Evolutionary conservation across 163 green algal genomes (phyloP).

Genomic region (Volvox carteri): DNA sequence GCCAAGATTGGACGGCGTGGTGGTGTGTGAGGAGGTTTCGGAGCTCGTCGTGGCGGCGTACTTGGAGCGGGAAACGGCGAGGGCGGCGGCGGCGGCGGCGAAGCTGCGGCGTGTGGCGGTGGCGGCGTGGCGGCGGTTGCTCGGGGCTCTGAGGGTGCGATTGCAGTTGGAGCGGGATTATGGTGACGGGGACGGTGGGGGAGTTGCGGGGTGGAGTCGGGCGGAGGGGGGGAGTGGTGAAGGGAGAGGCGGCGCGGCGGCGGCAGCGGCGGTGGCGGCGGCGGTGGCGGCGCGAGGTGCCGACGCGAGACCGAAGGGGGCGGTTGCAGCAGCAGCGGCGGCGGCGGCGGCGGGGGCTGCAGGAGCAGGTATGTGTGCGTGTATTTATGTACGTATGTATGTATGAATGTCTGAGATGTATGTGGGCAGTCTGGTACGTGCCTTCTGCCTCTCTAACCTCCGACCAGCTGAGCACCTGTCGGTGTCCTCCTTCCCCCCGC

Average conservation of each 20-base stretch:
- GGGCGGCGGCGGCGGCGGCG: constrained; percentile 45
- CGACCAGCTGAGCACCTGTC: too few species aligned
- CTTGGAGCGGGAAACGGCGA: constrained; percentile 38
- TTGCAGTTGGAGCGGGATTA: constrained; percentile 65
- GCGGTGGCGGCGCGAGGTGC: background rate
- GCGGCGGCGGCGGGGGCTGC: background rate
- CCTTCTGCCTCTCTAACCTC: background rate
- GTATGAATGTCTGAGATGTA: too few species aligned
- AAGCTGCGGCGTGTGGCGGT: constrained; percentile 54
- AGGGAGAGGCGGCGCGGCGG: background rate
- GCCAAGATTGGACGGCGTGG: constrained; percentile 85
- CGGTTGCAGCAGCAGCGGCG: constrained; percentile 9
- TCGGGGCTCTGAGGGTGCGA: constrained; percentile 58
- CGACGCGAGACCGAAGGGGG: background rate
- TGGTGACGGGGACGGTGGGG: constrained; percentile 13
- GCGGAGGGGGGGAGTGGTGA: background rate
- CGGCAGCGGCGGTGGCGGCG: background rate
- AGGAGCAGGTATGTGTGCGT: background rate
- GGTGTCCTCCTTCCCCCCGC: background rate
- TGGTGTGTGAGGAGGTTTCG: constrained; percentile 81
- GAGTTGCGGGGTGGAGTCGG: background rate
- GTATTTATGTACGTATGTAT: too few species aligned
- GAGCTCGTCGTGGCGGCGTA: constrained; percentile 43
- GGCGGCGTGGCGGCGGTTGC: constrained; percentile 60
- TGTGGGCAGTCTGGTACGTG: background rate